Percentiles rank a stretch among this genome's conserved stretches.
phyloP scores from a whole-genome alignment of 305 asterid genomes.

The Fraxinus velutina region DNA sequence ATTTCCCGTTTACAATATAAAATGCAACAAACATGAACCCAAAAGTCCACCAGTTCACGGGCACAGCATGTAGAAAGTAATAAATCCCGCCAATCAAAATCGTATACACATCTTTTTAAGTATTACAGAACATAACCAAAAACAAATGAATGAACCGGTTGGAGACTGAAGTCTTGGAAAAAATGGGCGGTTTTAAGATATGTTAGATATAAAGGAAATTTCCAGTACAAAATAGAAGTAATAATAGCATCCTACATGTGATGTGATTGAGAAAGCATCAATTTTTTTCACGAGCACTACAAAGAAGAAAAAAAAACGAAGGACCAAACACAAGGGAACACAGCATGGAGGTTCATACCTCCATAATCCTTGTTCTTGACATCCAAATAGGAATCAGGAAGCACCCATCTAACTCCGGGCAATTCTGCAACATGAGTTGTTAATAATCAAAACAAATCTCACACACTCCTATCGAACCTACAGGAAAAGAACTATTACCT shows the following conservation, averaged over 20 bases:
- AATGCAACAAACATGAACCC: background rate
- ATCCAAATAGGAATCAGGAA: slow-evolving; percentile 94
- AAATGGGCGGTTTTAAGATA: background rate
- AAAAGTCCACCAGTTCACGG: background rate
- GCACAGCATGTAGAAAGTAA: background rate
- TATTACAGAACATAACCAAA: background rate
- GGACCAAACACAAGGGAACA: background rate
- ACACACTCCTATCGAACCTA: background rate
- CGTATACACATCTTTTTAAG: background rate
- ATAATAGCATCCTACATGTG: background rate
- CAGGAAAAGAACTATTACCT: slow-evolving; percentile 37
- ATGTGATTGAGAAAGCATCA: background rate
- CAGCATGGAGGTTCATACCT: slow-evolving; percentile 43
- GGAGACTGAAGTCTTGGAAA: background rate
- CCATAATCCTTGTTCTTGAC: slow-evolving; percentile 91
- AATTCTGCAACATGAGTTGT: slow-evolving; percentile 49
- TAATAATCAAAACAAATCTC: background rate
- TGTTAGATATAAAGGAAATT: background rate
- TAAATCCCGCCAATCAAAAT: background rate
- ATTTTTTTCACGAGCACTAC: background rate
- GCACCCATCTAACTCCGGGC: slow-evolving; percentile 85
- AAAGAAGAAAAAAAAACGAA: background rate
- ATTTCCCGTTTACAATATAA: background rate
- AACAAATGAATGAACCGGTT: background rate
- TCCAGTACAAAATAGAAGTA: background rate